Base-by-base conservation (phyloP, 1,284 basidiomycete species). In the Clitocybe nebularis region DNA sequence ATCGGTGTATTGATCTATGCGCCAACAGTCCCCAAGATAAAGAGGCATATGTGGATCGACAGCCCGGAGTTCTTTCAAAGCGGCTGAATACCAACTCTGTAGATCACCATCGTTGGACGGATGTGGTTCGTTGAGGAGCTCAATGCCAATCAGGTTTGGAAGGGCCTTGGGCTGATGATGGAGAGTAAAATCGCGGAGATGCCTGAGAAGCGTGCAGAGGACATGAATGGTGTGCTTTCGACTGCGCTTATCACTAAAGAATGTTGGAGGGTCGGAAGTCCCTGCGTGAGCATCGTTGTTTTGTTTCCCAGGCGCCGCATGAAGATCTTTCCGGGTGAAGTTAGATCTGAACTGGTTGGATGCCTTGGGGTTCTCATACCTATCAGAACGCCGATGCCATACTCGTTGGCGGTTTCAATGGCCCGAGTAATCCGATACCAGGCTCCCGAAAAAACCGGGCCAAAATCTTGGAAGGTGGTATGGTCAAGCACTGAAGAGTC, bases 121-220 rank as follows among this genome's bases (percentile, higher is more conserved):
- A 13, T 68, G 64, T 1, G 91, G 91, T 60, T 94, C 91, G 60
- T 94, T 94, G 33, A 93, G 67, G 3, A 94, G 70, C 59, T 93
- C 86, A 38, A 94, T 69, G 4, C 90, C 91, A 30, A 92, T 73
- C 19, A 93, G 64, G 56, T 92, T 89, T 3, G 3, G 2, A 73
- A 21, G 28, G 8, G 37, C 11, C 19, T 17, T 69, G 22, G 63
- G 54, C 2, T 55, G 56, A 3, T 59, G 60, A 8, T 41, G 33
- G 24, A 58, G 54, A 2, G 50, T 47, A 9, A 44, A 10, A 23
- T 76, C 71, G 11, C 68, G 55, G 1, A 64, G 77, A 69, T n/a
- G n/a, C 7, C 58, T 56, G 16, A 75, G 54, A 14, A 81, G 64
- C 2, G 61, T 61, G 20, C 67, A 59, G 26, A 83, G 68, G 25